phyloP scores from a whole-genome alignment of 2,329 filamentous ascomycete species.

The Exserohilum rostratum region DNA sequence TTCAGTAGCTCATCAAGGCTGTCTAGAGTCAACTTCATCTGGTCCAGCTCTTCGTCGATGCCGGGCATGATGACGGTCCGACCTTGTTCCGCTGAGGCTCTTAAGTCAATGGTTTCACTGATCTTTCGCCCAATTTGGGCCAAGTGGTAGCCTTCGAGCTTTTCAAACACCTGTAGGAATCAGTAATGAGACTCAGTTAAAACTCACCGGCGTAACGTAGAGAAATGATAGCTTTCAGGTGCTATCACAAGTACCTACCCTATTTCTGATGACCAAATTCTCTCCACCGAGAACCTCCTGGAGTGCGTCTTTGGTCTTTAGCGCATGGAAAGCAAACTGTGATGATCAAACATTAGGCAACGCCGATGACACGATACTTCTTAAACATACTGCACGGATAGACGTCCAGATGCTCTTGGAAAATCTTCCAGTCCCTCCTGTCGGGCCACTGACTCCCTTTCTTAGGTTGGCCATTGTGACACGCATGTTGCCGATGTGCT shows the following conservation, averaged over 20 bases:
- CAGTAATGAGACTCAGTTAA: not conserved
- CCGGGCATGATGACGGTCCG: conserved; percentile 76
- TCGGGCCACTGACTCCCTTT: conserved; percentile 72
- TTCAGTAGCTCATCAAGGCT: conserved; percentile 77
- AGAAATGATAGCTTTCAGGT: no score
- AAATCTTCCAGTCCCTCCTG: conserved; percentile 60
- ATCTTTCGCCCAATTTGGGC: conserved; percentile 73
- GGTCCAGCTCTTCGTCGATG: conserved; percentile 76
- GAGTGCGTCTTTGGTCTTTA: conserved; percentile 72
- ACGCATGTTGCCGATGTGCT: conserved; percentile 77
- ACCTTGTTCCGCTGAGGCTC: conserved; percentile 72
- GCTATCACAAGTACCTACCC: conserved; percentile 48
- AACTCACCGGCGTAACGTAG: not conserved
- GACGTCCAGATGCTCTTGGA: conserved; percentile 74
- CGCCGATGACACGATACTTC: not conserved
- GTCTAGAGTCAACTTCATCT: conserved; percentile 76
- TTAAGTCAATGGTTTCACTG: conserved; percentile 75
- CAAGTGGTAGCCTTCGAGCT: conserved; percentile 65
- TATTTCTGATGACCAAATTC: conserved; percentile 59
- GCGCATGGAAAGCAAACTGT: conserved; percentile 72
- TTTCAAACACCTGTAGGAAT: conserved; percentile 59
- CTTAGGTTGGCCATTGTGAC: conserved; percentile 71
- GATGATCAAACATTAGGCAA: not conserved
- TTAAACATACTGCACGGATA: conserved; percentile 59
- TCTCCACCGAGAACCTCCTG: conserved; percentile 62